Evolutionary conservation across 192 early-diverging fungal genomes (phyloP).

Genomic region (Coemansia sp.): DNA sequence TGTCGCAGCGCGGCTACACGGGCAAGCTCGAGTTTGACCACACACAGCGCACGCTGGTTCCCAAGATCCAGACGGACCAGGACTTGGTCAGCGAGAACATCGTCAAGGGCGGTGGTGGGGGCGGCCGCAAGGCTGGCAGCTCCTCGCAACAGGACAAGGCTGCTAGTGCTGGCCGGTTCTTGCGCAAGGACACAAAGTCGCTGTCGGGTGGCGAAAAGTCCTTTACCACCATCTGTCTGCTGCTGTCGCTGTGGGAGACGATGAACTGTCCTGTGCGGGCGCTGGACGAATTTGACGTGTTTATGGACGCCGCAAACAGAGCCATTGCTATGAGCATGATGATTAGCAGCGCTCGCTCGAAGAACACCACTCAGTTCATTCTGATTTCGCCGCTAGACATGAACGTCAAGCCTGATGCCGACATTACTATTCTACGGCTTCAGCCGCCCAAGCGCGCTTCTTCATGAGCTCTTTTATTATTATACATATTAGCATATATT

Average conservation of each 20-base stretch:
- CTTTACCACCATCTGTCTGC: slow-evolving; percentile 90
- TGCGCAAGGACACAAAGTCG: slow-evolving; percentile 82
- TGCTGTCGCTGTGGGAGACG: slow-evolving; percentile 90
- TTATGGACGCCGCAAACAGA: slow-evolving; percentile 98
- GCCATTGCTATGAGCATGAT: slow-evolving; percentile 84
- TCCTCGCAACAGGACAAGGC: slow-evolving; percentile 8
- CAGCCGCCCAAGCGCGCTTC: slow-evolving; percentile 51
- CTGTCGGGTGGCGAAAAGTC: slow-evolving; percentile 98
- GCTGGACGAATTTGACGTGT: slow-evolving; percentile 99
- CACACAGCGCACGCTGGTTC: slow-evolving; percentile 56
- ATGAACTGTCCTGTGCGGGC: slow-evolving; percentile 91
- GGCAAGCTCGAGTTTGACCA: slow-evolving; percentile 82
- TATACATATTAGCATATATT: neutral
- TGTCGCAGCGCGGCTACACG: slow-evolving; percentile 78
- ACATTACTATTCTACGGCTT: slow-evolving; percentile 56
- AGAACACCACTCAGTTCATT: slow-evolving; percentile 82
- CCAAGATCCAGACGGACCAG: slow-evolving; percentile 61
- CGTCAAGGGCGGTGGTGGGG: neutral
- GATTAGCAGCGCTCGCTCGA: slow-evolving; percentile 75
- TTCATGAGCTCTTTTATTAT: neutral
- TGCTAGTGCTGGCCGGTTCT: slow-evolving; percentile 10
- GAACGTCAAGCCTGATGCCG: slow-evolving; percentile 55
- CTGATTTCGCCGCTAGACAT: slow-evolving; percentile 96
- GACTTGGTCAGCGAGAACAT: slow-evolving; percentile 30
- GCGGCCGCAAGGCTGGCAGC: slow-evolving; percentile 1